Conservation (phyloP, 2,329 filamentous ascomycete species). For the Botrytis elliptica region DNA sequence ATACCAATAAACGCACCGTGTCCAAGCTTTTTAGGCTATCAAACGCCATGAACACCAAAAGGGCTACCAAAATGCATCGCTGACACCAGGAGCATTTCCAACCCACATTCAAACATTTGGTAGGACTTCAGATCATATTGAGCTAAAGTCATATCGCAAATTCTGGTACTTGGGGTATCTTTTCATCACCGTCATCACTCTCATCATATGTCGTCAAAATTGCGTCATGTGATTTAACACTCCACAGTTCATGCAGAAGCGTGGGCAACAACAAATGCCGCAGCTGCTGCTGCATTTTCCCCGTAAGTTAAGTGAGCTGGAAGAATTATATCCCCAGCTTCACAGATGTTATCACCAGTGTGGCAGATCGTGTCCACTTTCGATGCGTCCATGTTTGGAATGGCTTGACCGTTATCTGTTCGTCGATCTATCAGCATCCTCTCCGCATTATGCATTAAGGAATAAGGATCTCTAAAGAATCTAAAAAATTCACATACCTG, state of each 20-base stretch:
- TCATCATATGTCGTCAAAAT: slow-evolving; percentile 14
- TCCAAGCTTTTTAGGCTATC: neutral
- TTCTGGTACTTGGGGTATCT: neutral
- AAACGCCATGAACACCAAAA: neutral
- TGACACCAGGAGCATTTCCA: neutral
- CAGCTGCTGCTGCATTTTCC: slow-evolving; percentile 40
- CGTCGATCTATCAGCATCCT: neutral
- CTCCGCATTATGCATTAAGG: neutral
- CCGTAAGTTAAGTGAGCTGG: slow-evolving; percentile 45
- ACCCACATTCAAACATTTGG: neutral
- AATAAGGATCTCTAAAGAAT: neutral
- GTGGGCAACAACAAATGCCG: slow-evolving; percentile 38
- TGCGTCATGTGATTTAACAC: neutral
- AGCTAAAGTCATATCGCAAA: neutral
- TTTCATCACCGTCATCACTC: neutral
- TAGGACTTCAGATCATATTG: neutral
- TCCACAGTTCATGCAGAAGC: neutral
- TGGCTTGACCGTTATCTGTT: slow-evolving; percentile 28
- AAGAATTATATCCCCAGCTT: slow-evolving; percentile 44
- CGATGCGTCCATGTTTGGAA: slow-evolving; percentile 31
- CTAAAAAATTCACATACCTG: slow-evolving; percentile 33
- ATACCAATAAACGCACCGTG: neutral
- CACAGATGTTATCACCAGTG: slow-evolving; percentile 51
- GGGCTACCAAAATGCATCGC: neutral
- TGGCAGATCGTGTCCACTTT: slow-evolving; percentile 49